Evolutionary conservation across 805 yeast genomes (phyloP).

Genomic region (Teunomyces funiuensis): DNA sequence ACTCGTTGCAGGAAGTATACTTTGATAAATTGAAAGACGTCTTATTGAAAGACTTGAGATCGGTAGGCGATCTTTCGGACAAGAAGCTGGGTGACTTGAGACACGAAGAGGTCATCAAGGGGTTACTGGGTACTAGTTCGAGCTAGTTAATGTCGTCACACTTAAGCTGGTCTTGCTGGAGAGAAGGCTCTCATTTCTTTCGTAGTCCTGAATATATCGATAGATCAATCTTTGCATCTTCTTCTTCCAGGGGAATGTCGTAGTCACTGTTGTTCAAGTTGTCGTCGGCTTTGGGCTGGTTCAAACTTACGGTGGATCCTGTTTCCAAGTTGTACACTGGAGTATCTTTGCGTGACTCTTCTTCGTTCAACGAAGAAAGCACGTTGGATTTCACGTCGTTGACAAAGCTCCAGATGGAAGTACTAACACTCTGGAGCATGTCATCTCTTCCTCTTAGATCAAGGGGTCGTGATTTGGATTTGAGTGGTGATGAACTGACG

Average conservation of each 20-base stretch:
- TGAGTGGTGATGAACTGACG: slow-evolving; percentile 27
- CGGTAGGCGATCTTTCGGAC: slow-evolving; percentile 34
- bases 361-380: slow-evolving; percentile 23
- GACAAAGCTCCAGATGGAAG: slow-evolving; percentile 44
- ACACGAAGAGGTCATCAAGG: slow-evolving; percentile 39
- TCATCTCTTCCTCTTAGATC: slow-evolving; percentile 23
- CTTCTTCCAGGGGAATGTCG: slow-evolving; percentile 12
- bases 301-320: slow-evolving; percentile 23
- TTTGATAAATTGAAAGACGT: slow-evolving; percentile 93
- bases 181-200: neutral
- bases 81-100: slow-evolving; percentile 30
- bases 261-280: slow-evolving; percentile 14
- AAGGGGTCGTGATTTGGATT: slow-evolving; percentile 16
- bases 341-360: slow-evolving; percentile 5
- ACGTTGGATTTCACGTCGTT: slow-evolving; percentile 41
- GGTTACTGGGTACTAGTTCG: slow-evolving; percentile 28
- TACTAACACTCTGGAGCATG: slow-evolving; percentile 41
- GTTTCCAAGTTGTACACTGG: slow-evolving; percentile 26
- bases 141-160: slow-evolving; percentile 2
- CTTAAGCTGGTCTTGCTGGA: slow-evolving; percentile 2
- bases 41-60: slow-evolving; percentile 47
- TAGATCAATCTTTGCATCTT: slow-evolving; percentile 25
- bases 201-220: slow-evolving; percentile 22
- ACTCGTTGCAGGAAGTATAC: slow-evolving; percentile 86
- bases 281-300: slow-evolving; percentile 6